These are phyloP conservation scores for Boletales sp. DNA, from an alignment of 768 basidiomycete species.

Conservation along the genomic window DNA sequence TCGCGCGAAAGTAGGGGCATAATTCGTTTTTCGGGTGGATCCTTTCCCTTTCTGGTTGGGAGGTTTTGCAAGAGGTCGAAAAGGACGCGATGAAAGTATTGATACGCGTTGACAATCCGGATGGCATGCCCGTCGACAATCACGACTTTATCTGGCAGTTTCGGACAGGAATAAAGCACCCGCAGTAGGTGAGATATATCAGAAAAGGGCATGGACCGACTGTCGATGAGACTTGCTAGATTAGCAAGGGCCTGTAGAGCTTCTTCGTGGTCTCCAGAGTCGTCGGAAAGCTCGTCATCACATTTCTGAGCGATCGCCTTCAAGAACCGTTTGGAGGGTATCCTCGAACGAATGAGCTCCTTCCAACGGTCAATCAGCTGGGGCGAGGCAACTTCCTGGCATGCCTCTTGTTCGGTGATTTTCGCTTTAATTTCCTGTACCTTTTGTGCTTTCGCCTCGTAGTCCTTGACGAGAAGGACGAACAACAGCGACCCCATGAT, in stretches of 20 bases:
- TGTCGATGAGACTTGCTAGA: conserved; percentile 50
- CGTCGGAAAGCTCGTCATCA: conserved; percentile 29
- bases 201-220: conserved; percentile 43
- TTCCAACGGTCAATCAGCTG: conserved; percentile 20
- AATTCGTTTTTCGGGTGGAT: conserved; percentile 11
- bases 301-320: conserved; percentile 29
- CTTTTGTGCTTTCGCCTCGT: conserved; percentile 40
- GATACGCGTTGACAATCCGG: conserved; percentile 36
- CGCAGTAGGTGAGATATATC: conserved; percentile 45
- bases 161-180: conserved; percentile 45
- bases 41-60: conserved; percentile 21
- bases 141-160: conserved; percentile 38
- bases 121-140: conserved; percentile 24
- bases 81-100: conserved; percentile 49
- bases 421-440: conserved; percentile 24
- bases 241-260: conserved; percentile 62
- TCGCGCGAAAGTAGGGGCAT: conserved; percentile 36
- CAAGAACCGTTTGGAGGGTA: conserved; percentile 31
- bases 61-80: conserved; percentile 37
- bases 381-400: conserved; percentile 10
- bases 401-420: conserved; percentile 16
- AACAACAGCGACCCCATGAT: conserved; percentile 73
- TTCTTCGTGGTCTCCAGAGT: conserved; percentile 26
- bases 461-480: conserved; percentile 60
- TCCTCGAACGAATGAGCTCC: conserved; percentile 6